Conservation (phyloP, 2,329 filamentous ascomycete species). For the Acrodontium crateriforme region DNA sequence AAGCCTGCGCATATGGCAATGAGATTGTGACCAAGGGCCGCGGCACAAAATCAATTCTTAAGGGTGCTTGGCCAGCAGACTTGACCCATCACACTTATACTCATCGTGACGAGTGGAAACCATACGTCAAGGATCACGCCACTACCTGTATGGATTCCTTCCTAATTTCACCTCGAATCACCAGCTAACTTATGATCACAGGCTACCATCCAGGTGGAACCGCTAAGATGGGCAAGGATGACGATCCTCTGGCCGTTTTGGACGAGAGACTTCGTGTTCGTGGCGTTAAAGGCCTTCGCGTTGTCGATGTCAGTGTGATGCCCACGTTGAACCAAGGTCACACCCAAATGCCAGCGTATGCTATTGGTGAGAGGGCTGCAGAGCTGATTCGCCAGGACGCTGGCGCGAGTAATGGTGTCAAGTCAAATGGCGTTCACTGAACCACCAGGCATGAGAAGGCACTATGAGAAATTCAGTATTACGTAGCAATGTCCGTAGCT, state of each 20-base stretch:
- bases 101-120: background rate
- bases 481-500: no score
- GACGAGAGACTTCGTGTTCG: conserved; percentile 44
- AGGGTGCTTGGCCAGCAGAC: conserved; percentile 44
- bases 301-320: conserved; percentile 49
- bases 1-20: conserved; percentile 47
- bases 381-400: conserved; percentile 37
- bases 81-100: conserved; percentile 34
- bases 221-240: conserved; percentile 39
- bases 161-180: no score
- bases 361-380: conserved; percentile 48
- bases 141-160: no score
- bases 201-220: background rate
- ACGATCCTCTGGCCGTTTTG: conserved; percentile 41
- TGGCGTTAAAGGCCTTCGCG: conserved; percentile 41
- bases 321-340: conserved; percentile 26
- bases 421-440: no score
- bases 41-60: conserved; percentile 45
- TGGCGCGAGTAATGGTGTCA: no score
- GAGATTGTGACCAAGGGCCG: conserved; percentile 45
- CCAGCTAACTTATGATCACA: no score
- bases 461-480: no score
- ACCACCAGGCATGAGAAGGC: no score
- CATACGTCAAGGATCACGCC: background rate
- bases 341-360: conserved; percentile 38